Evolutionary conservation across 345 rosid species (phyloP), one percentile per base, ranked within the genome.

Genomic region (Dimocarpus longan): DNA sequence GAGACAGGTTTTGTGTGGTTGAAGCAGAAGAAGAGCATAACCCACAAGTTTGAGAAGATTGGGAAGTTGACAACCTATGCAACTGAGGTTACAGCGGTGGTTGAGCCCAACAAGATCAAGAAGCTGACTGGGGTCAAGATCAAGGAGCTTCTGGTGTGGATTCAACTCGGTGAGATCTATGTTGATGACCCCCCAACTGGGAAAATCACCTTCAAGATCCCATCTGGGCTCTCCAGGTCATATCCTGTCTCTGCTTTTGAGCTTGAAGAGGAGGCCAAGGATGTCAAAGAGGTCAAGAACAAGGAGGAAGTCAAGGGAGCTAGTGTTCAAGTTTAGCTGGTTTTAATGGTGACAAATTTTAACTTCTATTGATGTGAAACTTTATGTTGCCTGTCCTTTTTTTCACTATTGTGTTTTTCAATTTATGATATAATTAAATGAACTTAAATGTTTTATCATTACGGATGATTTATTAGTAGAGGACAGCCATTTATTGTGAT

Each of bases 91-190:
- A 94, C 97, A 3, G 99, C 99, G 0, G 63, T 83, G 1, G 87
- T 88, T 0, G 90, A 88, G 88, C 59, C 77, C 5, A 76, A 80
- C 43, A 92, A 78, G 93, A 93, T 95, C 91, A 95, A 90, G 97
- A 94, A 90, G 80, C 96, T 95, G 68, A 94, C 93, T 4, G 99
- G 99, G n/a, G 99, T 95, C 39, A 94, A 94, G 91, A 85, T 93
- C 75, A 92, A 91, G 85, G 99, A 96, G 91, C 91, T 94, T 42
- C 82, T 96, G 68, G 11, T 94, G 42, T 94, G 99, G 99, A 56
- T 96, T 28, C 32, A 85, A 8, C 70, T 96, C 64, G 65, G 81
- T 48, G 97, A 96, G 19, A 96, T 96, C 72, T 89, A 65, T 44
- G 6, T 86, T 1, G 90, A 92, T 63, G 91, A 87, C 8, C 88